These are phyloP conservation scores for Gaeumannomyces sp. DNA, from an alignment of 2,329 filamentous ascomycete species.

Conservation along the genomic window DNA sequence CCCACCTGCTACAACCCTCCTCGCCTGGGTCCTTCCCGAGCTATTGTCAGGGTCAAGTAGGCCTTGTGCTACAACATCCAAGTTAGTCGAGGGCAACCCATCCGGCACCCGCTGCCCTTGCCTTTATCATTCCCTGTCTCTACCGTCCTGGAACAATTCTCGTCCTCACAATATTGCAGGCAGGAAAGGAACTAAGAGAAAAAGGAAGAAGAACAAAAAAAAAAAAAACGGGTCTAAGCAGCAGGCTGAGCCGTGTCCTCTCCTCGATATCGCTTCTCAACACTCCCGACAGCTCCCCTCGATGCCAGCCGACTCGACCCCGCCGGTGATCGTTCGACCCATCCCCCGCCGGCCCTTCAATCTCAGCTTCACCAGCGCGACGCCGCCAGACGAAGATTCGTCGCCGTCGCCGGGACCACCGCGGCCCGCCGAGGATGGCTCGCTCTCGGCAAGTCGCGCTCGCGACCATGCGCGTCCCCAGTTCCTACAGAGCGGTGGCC, in stretches of 20 bases:
- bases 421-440: slow-evolving; percentile 22
- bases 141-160: neutral
- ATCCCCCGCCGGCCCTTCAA: slow-evolving; percentile 68
- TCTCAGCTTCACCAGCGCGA: slow-evolving; percentile 41
- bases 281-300: neutral
- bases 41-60: neutral
- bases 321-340: slow-evolving; percentile 53
- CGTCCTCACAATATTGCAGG: neutral
- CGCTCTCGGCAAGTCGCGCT: neutral
- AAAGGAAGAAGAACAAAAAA: too few relatives aligned
- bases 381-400: slow-evolving; percentile 32
- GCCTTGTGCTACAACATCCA: neutral
- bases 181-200: neutral
- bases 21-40: neutral
- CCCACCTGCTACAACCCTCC: neutral
- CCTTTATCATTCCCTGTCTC: too few relatives aligned
- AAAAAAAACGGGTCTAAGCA: neutral
- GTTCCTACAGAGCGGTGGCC: neutral
- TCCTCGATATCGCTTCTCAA: neutral
- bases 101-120: neutral
- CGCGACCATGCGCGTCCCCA: neutral
- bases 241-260: neutral
- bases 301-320: slow-evolving; percentile 12
- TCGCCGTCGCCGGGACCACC: slow-evolving; percentile 27
- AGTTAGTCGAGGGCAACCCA: neutral